Percentiles rank a stretch among this genome's conserved stretches.
Conservation (phyloP, 257 asterid genomes). For the Lithospermum erythrorhizon region DNA sequence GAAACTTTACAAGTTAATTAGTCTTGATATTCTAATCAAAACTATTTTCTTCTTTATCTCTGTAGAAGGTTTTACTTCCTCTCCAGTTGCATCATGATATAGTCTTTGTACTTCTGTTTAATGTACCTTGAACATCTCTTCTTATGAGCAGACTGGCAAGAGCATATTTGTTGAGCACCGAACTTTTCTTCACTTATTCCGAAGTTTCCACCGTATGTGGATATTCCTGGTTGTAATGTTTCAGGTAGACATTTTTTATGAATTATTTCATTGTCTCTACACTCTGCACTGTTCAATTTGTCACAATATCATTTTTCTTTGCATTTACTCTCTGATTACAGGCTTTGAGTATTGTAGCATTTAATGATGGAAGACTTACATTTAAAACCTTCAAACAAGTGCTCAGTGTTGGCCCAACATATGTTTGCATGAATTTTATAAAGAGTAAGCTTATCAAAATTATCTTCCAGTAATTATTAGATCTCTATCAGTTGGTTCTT, state of each 20-base stretch:
- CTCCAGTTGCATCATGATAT: too few species aligned
- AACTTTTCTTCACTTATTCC: slow-evolving; percentile 81
- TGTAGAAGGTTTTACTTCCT: too few species aligned
- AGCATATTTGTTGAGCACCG: slow-evolving; percentile 97
- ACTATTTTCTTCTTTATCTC: too few species aligned
- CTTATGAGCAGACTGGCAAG: slow-evolving; percentile 62
- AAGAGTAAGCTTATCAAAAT: slow-evolving; percentile 54
- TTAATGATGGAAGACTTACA: slow-evolving; percentile 52
- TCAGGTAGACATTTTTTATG: slow-evolving; percentile 46
- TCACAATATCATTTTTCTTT: slow-evolving; percentile 1
- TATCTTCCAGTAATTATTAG: slow-evolving; percentile 3
- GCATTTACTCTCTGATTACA: slow-evolving; percentile 15
- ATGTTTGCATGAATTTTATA: slow-evolving; percentile 72
- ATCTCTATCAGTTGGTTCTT: neutral
- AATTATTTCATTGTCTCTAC: slow-evolving; percentile 8
- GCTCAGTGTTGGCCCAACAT: slow-evolving; percentile 85
- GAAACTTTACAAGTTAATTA: too few species aligned
- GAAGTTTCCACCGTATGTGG: slow-evolving; percentile 99
- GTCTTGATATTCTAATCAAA: too few species aligned
- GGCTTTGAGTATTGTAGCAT: slow-evolving; percentile 84
- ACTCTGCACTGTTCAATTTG: neutral
- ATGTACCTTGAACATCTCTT: neutral
- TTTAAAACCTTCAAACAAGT: slow-evolving; percentile 52
- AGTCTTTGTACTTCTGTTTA: neutral
- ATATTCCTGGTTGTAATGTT: slow-evolving; percentile 82